Evolutionary conservation across 108 stramenopile species (phyloP), one percentile per base, ranked within the genome.

Genomic region (Cylindrotheca closterium): DNA sequence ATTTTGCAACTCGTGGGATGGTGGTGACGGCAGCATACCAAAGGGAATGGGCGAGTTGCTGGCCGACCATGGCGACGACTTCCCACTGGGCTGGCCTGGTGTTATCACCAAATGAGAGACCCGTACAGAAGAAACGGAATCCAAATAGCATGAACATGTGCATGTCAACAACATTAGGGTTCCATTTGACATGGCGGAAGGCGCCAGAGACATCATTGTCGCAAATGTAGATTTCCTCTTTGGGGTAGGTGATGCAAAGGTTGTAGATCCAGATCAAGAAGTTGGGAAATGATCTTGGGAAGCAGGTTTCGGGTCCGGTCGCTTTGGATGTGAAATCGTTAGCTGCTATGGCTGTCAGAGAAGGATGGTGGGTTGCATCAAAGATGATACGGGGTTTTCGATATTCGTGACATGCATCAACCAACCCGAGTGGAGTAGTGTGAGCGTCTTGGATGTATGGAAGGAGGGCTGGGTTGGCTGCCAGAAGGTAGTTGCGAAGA

Each of bases 301-400:
- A 64, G 0, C 17, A 21, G 30, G 31, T 29, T 32, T 4, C 24
- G 17, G 63, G 63, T 17, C 52, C 51, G 30, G 5, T 64, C 19
- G 10, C 17, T n/a, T 51, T 64, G 63, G 26, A 52, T 27, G 63
- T 64, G 51, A 50, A 64, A 24, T 64, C 63, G 28, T 64, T 64
- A 26, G 52, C 49, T 18, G 50, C 48, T 8, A 30, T 30, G 18
- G 27, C 21, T 12, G 26, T 28, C 15, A 25, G 47, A 28, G 10
- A 8, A 7, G 48, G 30, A 4, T 31, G 50, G 22, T 32, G 32
- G 19, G 31, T 46, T 19, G 22, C 12, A 53, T 64, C 50, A 25
- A 53, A 51, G 17, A 64, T 53, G 4, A 23, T 50, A 23, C 51
- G 29, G 15, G 60, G 17, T 1, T 62, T 25, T 26, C 48, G 47